Base-by-base conservation (phyloP, 345 rosid species). In the Acer campestre region DNA sequence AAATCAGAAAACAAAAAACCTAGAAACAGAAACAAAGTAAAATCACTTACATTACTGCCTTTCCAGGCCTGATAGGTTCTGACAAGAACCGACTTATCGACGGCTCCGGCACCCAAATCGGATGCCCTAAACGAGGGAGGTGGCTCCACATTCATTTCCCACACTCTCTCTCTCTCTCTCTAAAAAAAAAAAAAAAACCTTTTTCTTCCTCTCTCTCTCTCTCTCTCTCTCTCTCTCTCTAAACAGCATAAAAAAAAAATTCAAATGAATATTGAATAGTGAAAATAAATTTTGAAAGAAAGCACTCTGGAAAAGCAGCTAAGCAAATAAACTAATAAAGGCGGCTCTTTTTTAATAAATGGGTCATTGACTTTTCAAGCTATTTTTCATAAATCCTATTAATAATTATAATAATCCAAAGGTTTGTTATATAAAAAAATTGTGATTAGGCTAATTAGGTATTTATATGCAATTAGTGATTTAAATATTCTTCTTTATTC, bases 31-130 rank as follows among this genome's bases (percentile, higher is more conserved):
- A 44, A 75, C 29, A 67, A 46, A 42, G 31, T 27, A 71, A 59
- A 17, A 73, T 20, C 23, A 49, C 89, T 91, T 81, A 91, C 96
- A 84, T 93, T 93, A 71, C 88, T 91, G 77, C 96, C 96, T 84
- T 91, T 89, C 98, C 98, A 93, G 14, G 88, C 90, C 79, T 86
- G 85, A 72, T 91, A 91, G 70, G 90, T 86, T 86, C 86, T 90
- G 77, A 82, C 80, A 81, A 82, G 78, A 82, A 78, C 86, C 44
- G 73, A 49, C 59, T 76, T 82, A 40, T 73, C 84, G 18, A 77
- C 86, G 11, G 68, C 86, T 22, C 68, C 86, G 73, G 72, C 73
- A 74, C 82, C 82, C 66, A 51, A 62, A 48, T 61, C 79, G 42
- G 86, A 71, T 65, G 79, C 71, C 78, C 75, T 72, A 16, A 81